Base-by-base conservation (phyloP, 805 yeast genomes). In the Ogataea nitratoaversa region DNA sequence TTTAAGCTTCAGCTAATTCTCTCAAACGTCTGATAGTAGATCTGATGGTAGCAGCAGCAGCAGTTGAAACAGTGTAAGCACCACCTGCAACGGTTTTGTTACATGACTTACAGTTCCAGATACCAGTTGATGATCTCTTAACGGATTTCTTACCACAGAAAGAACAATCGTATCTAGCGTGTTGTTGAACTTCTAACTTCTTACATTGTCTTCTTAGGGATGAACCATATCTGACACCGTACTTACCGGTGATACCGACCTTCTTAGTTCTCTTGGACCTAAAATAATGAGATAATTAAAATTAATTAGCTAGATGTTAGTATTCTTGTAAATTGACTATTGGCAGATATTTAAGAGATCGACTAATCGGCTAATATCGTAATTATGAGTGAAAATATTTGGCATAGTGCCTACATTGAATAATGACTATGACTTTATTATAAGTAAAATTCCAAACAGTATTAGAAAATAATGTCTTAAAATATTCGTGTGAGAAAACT, bases 171-270 rank as follows among this genome's bases (percentile, higher is more conserved):
- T 95, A 93, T 71, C 86, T 87, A 65, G 99, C 85, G 77, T 91
- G 99, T 74, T 90, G 97, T 77, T 89, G 97, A 67, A 88, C 84
- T 79, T 95, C 99, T 75, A 93, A 79, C 82, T 93, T 93, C 84
- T 90, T 90, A 82, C 95, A 86, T 78, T 89, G 97, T 79, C 98
- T 88, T 85, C 99, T 91, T 75, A 93, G 81, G 57, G 99, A 95
- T 66, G 99, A 91, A 90, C 99, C 96, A 82, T 93, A 93, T 83
- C 99, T 90, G 79, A 93, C 97, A 88, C 99, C 99, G 84, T 88
- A 93, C 82, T 95, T 95, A 84, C 99, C 99, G 74, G 99, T 93
- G 82, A 93, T 93, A 76, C 99, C 99, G 73, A 93, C 99, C 88
- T 93, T 93, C 95, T 93, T 93, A 65, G 99, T 93, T 86, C 99